Conservation (phyloP, 202 grass and related monocot genomes). For the Cymbopogon flexuosus region DNA sequence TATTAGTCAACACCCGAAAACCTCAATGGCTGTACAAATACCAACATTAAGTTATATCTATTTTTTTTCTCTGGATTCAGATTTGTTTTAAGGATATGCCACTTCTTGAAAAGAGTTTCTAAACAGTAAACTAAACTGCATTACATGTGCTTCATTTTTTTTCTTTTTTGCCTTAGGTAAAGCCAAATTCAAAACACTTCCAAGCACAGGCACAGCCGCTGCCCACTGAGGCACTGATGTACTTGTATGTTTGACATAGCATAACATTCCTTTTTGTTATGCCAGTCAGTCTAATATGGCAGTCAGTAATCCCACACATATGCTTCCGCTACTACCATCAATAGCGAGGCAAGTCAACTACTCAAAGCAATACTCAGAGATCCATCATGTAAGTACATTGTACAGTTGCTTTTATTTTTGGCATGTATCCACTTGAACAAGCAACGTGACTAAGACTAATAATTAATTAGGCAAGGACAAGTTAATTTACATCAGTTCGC, state of each 20-base stretch:
- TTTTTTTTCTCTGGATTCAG: no score
- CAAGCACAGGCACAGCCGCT: no score
- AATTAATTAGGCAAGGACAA: neutral
- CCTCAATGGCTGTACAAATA: neutral
- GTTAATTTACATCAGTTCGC: neutral
- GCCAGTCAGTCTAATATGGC: neutral
- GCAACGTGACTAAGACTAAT: neutral
- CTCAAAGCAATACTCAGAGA: neutral
- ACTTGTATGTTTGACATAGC: neutral
- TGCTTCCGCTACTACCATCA: neutral
- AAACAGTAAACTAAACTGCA: no score
- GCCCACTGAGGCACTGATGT: no score
- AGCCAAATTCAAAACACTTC: no score
- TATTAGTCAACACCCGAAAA: neutral
- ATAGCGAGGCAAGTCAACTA: neutral
- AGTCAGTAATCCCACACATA: neutral
- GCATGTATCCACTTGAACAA: neutral
- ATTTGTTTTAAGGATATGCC: no score
- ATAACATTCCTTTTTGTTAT: neutral
- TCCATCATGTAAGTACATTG: neutral
- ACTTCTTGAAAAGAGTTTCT: no score
- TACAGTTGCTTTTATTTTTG: neutral
- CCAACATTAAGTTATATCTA: no score
- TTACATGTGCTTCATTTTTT: no score
- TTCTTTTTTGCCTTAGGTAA: no score